Percentiles rank a stretch among this genome's conserved stretches.
These are phyloP conservation scores for Pseudopithomyces maydicus DNA, from an alignment of 2,329 filamentous ascomycete genomes.

Conservation along the genomic window DNA sequence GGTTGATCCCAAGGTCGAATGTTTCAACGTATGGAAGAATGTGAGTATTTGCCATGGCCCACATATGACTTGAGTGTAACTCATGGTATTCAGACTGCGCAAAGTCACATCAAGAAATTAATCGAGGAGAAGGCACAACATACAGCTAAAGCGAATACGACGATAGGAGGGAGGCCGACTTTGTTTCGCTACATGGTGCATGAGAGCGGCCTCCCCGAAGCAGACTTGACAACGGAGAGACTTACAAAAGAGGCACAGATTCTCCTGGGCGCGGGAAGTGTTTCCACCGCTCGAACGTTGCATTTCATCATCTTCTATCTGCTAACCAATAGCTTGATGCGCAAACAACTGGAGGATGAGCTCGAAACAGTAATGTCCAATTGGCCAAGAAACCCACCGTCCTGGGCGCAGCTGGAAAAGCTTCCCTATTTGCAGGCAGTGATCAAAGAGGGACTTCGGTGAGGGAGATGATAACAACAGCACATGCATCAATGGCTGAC, in stretches of 20 bases:
- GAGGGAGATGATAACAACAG: neutral
- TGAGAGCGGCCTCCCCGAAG: slow-evolving; percentile 19
- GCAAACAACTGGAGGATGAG: slow-evolving; percentile 5
- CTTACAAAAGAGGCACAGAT: slow-evolving; percentile 32
- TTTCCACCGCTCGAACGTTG: slow-evolving; percentile 11
- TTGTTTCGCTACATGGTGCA: slow-evolving; percentile 39
- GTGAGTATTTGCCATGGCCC: too few relatives aligned
- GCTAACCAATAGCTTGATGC: slow-evolving; percentile 2
- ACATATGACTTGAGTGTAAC: too few relatives aligned
- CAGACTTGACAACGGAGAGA: slow-evolving; percentile 18
- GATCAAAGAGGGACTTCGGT: slow-evolving; percentile 23
- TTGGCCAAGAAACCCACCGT: slow-evolving; percentile 7
- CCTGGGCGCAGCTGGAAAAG: slow-evolving; percentile 15
- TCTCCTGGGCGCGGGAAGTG: slow-evolving; percentile 16
- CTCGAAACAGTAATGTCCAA: slow-evolving; percentile 8
- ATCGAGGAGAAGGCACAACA: too few relatives aligned
- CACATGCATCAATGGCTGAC: too few relatives aligned
- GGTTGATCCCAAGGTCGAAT: too few relatives aligned
- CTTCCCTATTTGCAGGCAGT: slow-evolving; percentile 14
- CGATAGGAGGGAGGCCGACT: slow-evolving; percentile 6
- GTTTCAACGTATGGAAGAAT: too few relatives aligned
- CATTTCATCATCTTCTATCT: slow-evolving; percentile 13
- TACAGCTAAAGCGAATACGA: too few relatives aligned
- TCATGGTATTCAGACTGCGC: too few relatives aligned
- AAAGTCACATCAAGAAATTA: too few relatives aligned